These are phyloP conservation scores for Rasamsonia emersonii DNA, from an alignment of 2,329 filamentous ascomycete genomes.

Conservation along the genomic window DNA sequence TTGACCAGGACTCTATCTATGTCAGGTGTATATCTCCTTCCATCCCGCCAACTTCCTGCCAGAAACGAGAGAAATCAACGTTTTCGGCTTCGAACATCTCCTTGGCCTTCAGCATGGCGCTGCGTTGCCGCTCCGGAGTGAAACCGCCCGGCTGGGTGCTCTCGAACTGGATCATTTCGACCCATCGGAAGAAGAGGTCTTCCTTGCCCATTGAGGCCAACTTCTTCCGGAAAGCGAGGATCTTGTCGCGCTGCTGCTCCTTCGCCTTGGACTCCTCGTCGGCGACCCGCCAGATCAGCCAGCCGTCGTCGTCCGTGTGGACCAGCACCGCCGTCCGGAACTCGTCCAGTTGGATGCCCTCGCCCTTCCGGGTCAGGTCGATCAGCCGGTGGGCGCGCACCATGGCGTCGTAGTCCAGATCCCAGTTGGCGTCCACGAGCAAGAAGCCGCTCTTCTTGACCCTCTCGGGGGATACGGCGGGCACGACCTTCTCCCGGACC, in stretches of 20 bases:
- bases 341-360: conserved; percentile 47
- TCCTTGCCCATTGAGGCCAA: conserved; percentile 73
- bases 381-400: conserved; percentile 61
- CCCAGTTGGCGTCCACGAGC: conserved; percentile 76
- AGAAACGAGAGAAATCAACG: conserved; percentile 75
- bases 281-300: conserved; percentile 61
- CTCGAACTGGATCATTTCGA: conserved; percentile 86
- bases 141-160: conserved; percentile 71
- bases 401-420: conserved; percentile 80
- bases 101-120: conserved; percentile 64
- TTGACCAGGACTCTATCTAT: conserved; percentile 1
- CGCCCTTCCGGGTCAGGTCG: conserved; percentile 34
- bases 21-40: conserved; percentile 28
- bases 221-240: conserved; percentile 71
- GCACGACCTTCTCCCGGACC: conserved; percentile 49
- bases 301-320: conserved; percentile 59
- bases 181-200: conserved; percentile 82
- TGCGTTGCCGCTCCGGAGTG: conserved; percentile 61
- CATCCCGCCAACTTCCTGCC: conserved; percentile 60
- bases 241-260: conserved; percentile 48
- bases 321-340: conserved; percentile 65
- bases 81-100: conserved; percentile 64
- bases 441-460: conserved; percentile 80
- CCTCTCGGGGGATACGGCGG: conserved; percentile 59
- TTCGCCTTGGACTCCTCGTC: conserved; percentile 40